Evolutionary conservation across 176 grass and related monocot species (phyloP), one percentile per base, ranked within the genome.

Genomic region (Aegilops longissima): DNA sequence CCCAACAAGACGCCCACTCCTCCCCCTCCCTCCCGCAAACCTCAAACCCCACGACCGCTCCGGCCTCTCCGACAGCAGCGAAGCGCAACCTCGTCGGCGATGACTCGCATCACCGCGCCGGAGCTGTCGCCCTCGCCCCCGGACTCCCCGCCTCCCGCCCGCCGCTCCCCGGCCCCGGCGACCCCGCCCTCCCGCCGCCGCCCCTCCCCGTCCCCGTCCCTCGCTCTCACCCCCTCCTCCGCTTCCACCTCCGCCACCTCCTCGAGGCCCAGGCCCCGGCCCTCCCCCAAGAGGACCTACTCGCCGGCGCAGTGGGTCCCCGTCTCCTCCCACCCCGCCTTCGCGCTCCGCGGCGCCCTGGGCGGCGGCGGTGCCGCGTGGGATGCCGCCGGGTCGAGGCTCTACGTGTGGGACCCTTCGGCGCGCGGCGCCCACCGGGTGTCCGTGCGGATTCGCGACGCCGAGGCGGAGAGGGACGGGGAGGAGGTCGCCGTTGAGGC

Each of bases 371-470:
- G 73, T 8, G 83, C 82, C 14, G 85, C 92, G 16, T 99, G 97
- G 97, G 97, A 96, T 42, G 86, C 90, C 62, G 9, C 86, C 9
- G 84, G 86, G 76, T 96, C 88, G 45, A 90, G 94, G 76, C 90
- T 96, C 54, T 99, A 94, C 82, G 82, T 82, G 2, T 99, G 94
- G 94, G 97, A 94, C 72, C 82, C 92, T 14, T 47, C 77, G 45
- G 69, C 84, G 12, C 77, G 82, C 38, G 66, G 89, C 23, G 87
- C 83, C 64, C 90, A 94, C 80, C 90, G 92, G 45, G 84, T 99
- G 65, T 91, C 87, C 58, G 79, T 96, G 72, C 92, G 97, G 74
- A 66, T 89, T 68, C 85, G 87, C 44, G 97, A 99, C 34, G 80
- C 81, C 56, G 84, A 90, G 11, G 81, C 80, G 36, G 80, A 59